Percentiles rank a stretch among this genome's conserved stretches.
Conservation (phyloP, 345 rosid species). For the Eucalyptus curtisii region DNA sequence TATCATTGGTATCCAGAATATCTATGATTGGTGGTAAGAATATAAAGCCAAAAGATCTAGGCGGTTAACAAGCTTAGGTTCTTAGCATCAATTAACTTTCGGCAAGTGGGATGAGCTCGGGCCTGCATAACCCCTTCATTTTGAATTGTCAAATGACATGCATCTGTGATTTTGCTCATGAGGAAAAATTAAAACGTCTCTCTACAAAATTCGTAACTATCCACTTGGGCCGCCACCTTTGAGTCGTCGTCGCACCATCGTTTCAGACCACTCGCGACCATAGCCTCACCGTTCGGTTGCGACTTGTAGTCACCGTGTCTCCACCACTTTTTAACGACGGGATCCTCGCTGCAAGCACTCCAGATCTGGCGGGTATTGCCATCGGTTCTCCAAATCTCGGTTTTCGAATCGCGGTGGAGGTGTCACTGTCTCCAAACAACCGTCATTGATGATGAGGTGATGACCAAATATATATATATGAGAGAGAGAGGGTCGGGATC, state of each 20-base stretch:
- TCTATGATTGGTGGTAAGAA: not conserved
- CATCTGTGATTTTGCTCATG: not conserved
- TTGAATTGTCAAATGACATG: not conserved
- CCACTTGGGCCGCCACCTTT: not conserved
- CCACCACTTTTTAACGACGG: not conserved
- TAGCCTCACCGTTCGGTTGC: not conserved
- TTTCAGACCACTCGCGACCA: not conserved
- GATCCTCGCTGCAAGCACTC: not conserved
- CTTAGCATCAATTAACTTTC: not conserved
- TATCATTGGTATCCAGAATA: not conserved
- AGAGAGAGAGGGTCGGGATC: not conserved
- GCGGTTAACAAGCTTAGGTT: not conserved
- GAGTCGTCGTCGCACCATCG: not conserved
- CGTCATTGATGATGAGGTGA: not conserved
- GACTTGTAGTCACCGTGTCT: not conserved
- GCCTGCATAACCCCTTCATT: not conserved
- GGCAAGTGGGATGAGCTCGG: not conserved
- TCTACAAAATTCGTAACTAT: not conserved
- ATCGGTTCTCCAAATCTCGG: not conserved
- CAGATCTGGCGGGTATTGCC: not conserved
- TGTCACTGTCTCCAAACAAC: not conserved
- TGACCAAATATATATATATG: too few relatives aligned
- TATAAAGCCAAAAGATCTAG: not conserved
- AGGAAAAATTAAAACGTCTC: not conserved
- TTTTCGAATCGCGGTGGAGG: not conserved